Evolutionary conservation across 1,284 basidiomycete species (phyloP).

Genomic region (Apiotrichum brassicae): DNA sequence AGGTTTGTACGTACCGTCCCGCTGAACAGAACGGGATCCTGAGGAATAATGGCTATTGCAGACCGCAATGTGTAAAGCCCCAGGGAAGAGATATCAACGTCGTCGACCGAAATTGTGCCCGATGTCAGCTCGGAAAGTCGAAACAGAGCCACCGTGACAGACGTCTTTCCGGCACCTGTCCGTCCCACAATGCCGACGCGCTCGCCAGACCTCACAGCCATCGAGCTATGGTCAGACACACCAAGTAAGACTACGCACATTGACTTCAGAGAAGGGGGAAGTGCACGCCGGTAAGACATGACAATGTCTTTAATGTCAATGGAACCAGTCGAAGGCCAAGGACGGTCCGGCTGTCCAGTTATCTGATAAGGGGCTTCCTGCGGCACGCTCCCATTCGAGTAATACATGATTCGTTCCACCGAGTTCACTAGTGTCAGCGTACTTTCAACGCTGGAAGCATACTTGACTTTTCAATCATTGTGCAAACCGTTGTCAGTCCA

Average conservation of each 20-base stretch:
- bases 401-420: constrained; percentile 63
- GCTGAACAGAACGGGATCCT: constrained; percentile 65
- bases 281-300: constrained; percentile 48
- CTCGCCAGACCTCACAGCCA: constrained; percentile 43
- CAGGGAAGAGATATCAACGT: constrained; percentile 48
- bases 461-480: constrained; percentile 57
- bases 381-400: constrained; percentile 53
- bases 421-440: constrained; percentile 53
- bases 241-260: constrained; percentile 30
- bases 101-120: constrained; percentile 48
- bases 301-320: constrained; percentile 41
- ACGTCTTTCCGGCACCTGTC: constrained; percentile 55
- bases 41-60: constrained; percentile 66
- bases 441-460: not conserved
- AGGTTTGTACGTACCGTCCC: constrained; percentile 56
- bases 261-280: constrained; percentile 50
- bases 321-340: constrained; percentile 39
- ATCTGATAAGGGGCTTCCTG: constrained; percentile 62
- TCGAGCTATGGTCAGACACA: constrained; percentile 3
- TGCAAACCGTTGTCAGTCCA: constrained; percentile 54
- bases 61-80: constrained; percentile 51
- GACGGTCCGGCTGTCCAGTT: constrained; percentile 52
- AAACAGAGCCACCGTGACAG: constrained; percentile 52
- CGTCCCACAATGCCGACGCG: constrained; percentile 53
- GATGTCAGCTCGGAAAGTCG: constrained; percentile 47